Evolutionary conservation across 805 yeast genomes (phyloP).

Genomic region (Torulaspora gathmanii): DNA sequence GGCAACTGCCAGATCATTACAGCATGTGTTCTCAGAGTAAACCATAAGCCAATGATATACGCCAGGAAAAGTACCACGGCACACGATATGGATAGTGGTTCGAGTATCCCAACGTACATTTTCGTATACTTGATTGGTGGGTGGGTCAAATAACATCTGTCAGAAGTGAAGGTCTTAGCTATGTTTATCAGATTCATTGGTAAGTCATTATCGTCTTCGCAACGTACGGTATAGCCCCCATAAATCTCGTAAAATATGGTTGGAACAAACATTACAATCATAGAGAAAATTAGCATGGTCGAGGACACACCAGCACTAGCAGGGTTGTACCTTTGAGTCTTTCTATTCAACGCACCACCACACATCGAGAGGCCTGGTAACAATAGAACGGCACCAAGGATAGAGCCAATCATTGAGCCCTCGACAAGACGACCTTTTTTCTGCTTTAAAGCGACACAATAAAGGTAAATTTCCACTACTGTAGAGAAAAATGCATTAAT

Average conservation of each 20-base stretch:
- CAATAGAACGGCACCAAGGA: conserved; percentile 84
- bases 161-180: conserved; percentile 37
- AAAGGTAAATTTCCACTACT: conserved; percentile 84
- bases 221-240: conserved; percentile 76
- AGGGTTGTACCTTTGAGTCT: conserved; percentile 94
- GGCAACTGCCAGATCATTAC: conserved; percentile 89
- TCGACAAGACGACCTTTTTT: conserved; percentile 86
- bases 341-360: conserved; percentile 88
- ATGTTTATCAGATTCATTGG: conserved; percentile 37
- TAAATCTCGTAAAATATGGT: conserved; percentile 84
- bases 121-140: conserved; percentile 67
- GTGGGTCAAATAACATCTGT: conserved; percentile 68
- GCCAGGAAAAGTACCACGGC: conserved; percentile 77
- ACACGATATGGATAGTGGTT: conserved; percentile 78
- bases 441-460: conserved; percentile 85
- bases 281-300: conserved; percentile 87
- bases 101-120: conserved; percentile 61
- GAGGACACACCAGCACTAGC: conserved; percentile 96
- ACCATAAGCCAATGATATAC: conserved; percentile 82
- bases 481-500: conserved; percentile 97
- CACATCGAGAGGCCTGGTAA: conserved; percentile 96
- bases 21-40: conserved; percentile 93
- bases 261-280: conserved; percentile 88
- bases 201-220: conserved; percentile 38
- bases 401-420: conserved; percentile 92